Evolutionary conservation across 164 flowering plant genomes (phyloP), one percentile per base, ranked within the genome.

Genomic region (Amborella trichopoda): DNA sequence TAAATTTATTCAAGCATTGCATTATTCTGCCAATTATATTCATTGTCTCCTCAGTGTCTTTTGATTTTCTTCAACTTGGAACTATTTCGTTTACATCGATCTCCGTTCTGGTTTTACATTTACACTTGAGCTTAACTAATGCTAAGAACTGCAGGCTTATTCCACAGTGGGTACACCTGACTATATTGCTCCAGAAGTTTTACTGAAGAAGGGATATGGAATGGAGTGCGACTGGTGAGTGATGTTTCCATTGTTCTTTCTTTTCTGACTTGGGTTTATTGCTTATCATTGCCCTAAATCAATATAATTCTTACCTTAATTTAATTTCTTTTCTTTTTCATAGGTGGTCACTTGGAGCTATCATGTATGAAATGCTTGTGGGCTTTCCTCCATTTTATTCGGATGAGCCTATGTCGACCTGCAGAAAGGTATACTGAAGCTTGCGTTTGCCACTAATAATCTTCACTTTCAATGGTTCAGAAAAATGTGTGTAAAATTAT

Each of bases 321-420:
- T n/a, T n/a, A n/a, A n/a, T n/a, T n/a, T n/a, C n/a, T n/a, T n/a
- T n/a, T n/a, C 13, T 39, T 53, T 50, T 28, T 55, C 51, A 23
- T 18, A 75, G 80, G 80, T 71, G 80, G 80, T 75, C 80, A 27
- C 70, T 75, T 25, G 80, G 77, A 32, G 76, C 76, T 33, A 73
- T 73, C 13, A 70, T 73, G 78, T 67, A 52, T 55, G 78, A 73
- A 53, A 73, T 73, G 78, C 75, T 75, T 30, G 74, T 75, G 50
- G 80, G 80, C 10, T 75, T 64, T 55, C 80, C 80, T 25, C 80
- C 80, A 47, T 75, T 75, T 58, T 75, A 75, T 56, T 75, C 80
- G 32, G 77, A 72, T 34, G 80, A 75, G 33, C 77, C 80, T 28
- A 72, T 75, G 75, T 60, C 71, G 44, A 75, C 80, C 17, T 75